Conservation (phyloP, 139 green algal species). For the Pseudopediastrum boryanum region DNA sequence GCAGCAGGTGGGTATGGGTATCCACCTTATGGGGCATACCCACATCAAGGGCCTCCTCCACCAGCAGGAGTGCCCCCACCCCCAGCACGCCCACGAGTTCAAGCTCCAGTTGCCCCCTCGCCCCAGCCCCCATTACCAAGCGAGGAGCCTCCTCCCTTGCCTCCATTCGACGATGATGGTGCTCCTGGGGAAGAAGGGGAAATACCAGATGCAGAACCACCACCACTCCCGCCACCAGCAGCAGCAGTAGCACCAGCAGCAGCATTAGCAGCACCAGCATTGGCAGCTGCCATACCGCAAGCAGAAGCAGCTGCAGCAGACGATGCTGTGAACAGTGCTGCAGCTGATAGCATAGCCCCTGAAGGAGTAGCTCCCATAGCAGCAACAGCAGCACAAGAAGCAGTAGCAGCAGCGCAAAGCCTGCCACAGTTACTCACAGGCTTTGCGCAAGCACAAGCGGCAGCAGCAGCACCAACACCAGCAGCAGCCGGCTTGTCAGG, state of each 20-base stretch:
- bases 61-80: not conserved
- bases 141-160: no score
- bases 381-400: not conserved
- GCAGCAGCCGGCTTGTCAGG: not conserved
- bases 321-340: not conserved
- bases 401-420: not conserved
- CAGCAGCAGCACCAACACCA: not conserved
- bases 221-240: not conserved
- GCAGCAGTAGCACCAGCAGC: not conserved
- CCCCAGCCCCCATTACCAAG: no score
- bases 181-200: not conserved
- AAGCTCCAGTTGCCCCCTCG: no score
- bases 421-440: not conserved
- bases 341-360: not conserved
- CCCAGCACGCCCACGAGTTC: no score
- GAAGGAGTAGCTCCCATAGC: not conserved
- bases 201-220: not conserved
- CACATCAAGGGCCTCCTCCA: not conserved
- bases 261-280: constrained; percentile 1
- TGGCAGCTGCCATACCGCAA: not conserved
- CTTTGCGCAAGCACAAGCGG: not conserved
- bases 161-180: no score
- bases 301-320: not conserved
- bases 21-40: no score
- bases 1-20: no score